These are phyloP conservation scores for Sarocladium strictum DNA, from an alignment of 2,329 filamentous ascomycete species.

Conservation along the genomic window DNA sequence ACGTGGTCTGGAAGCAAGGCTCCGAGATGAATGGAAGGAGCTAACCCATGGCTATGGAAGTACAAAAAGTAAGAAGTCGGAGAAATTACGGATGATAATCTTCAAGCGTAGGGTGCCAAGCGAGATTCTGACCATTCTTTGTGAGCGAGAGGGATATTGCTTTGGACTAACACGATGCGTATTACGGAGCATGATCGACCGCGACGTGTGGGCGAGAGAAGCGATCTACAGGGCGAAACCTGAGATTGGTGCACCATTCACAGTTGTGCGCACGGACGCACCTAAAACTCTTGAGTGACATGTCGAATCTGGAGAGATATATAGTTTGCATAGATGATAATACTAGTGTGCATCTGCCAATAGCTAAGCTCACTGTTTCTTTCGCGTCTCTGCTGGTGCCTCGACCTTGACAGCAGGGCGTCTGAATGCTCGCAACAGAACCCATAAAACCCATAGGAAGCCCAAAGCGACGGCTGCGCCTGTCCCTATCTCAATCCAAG, in stretches of 20 bases:
- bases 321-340: no score
- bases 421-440: slow-evolving; percentile 28
- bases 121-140: no score
- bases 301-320: no score
- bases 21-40: background rate
- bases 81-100: no score
- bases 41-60: background rate
- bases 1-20: background rate
- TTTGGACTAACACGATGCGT: no score
- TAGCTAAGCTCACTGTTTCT: background rate
- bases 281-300: background rate
- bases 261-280: background rate
- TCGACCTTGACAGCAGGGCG: background rate
- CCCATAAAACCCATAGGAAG: slow-evolving; percentile 65
- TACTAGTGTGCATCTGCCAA: no score
- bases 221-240: no score
- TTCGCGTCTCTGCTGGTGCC: background rate
- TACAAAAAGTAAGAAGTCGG: background rate
- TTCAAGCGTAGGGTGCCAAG: no score
- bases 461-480: slow-evolving; percentile 53
- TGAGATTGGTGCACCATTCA: no score
- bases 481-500: slow-evolving; percentile 49
- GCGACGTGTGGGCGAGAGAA: no score
- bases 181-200: no score
- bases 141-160: no score